Percentiles rank a stretch among this genome's conserved stretches.
phyloP scores from a whole-genome alignment of 176 grass and related monocot species.

The Tillandsia leiboldiana region DNA sequence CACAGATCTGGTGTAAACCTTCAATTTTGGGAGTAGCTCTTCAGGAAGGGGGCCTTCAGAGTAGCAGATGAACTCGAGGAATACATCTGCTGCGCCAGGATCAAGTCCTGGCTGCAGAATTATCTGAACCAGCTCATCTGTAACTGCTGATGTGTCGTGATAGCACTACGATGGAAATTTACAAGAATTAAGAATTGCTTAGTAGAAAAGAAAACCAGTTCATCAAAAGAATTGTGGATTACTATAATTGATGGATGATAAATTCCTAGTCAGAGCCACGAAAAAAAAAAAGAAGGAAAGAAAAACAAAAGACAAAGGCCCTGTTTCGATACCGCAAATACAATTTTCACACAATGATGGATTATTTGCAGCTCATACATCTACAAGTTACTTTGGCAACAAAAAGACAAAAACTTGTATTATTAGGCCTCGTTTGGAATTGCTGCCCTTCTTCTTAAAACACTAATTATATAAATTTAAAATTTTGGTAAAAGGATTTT shows the following conservation, averaged over 20 bases:
- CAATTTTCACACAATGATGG: too few species aligned
- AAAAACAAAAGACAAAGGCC: slow-evolving; percentile 1
- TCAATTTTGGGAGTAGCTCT: slow-evolving; percentile 69
- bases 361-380: too few species aligned
- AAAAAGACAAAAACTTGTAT: too few species aligned
- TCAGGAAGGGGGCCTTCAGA: slow-evolving; percentile 94
- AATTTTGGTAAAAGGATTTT: too few species aligned
- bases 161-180: slow-evolving; percentile 58
- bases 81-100: slow-evolving; percentile 78
- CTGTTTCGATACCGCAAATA: too few species aligned
- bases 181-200: slow-evolving; percentile 9
- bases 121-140: slow-evolving; percentile 81
- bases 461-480: too few species aligned
- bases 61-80: slow-evolving; percentile 97
- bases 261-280: neutral
- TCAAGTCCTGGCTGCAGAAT: slow-evolving; percentile 87
- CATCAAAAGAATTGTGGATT: neutral
- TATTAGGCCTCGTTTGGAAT: too few species aligned
- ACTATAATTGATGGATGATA: too few species aligned
- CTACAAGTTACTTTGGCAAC: too few species aligned
- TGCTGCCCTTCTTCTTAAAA: too few species aligned
- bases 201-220: neutral
- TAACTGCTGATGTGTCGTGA: slow-evolving; percentile 71
- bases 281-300: slow-evolving; percentile 9
- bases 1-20: slow-evolving; percentile 29